A percentile compares a stretch with the other conserved stretches of the same genome.
Conservation (phyloP, 1,284 basidiomycete species). For the Apiotrichum porosum region DNA sequence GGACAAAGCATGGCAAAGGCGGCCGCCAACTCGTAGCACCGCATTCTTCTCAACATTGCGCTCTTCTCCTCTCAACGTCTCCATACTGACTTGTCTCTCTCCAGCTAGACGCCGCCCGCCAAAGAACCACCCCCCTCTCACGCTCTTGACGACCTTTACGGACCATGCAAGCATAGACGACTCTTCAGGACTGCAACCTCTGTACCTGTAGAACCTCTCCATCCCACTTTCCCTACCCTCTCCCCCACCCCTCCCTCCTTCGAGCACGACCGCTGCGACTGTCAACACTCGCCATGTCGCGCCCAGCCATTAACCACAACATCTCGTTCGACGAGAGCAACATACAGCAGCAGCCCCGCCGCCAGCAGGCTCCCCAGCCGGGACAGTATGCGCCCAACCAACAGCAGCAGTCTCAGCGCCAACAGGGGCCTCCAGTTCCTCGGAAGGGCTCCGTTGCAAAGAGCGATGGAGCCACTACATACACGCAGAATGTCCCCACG, state of each 20-base stretch:
- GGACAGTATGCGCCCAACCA: constrained; percentile 9
- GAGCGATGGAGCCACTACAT: constrained; percentile 7
- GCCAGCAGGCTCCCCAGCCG: constrained; percentile 2
- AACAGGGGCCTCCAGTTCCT: constrained; percentile 20
- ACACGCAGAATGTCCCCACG: constrained; percentile 14
- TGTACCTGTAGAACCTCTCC: constrained; percentile 5
- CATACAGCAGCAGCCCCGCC: constrained; percentile 26
- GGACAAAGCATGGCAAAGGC: no score
- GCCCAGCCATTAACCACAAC: constrained; percentile 32
- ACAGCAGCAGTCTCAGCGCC: neutral
- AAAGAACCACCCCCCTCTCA: no score
- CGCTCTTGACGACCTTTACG: neutral
- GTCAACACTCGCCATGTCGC: constrained; percentile 34
- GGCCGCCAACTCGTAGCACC: no score
- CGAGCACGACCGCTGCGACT: neutral
- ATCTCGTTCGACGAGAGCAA: constrained; percentile 37
- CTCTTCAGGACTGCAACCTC: constrained; percentile 3
- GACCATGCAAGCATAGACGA: constrained; percentile 6
- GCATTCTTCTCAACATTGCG: no score
- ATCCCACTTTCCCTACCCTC: neutral
- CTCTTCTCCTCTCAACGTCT: no score
- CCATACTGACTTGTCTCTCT: no score
- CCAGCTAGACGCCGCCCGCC: no score
- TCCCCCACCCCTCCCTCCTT: neutral
- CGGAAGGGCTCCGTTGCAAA: constrained; percentile 29